These are phyloP conservation scores for Vitis hybrid DNA, from an alignment of 177 flowering plant genomes.

Conservation along the genomic window DNA sequence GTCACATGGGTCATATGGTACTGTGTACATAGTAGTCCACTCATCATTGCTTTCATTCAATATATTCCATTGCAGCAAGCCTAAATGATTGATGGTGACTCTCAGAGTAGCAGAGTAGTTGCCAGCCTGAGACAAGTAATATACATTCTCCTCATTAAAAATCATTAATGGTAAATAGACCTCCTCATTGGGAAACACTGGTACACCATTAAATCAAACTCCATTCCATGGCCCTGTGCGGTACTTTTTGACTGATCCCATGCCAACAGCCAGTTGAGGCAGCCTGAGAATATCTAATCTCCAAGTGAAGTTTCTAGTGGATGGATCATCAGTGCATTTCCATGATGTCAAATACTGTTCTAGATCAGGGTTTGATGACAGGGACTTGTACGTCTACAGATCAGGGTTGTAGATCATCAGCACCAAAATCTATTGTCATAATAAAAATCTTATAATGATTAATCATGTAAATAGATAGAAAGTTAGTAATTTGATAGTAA, in stretches of 20 bases:
- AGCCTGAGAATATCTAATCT: conserved; percentile 3
- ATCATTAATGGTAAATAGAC: background rate
- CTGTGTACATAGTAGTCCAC: conserved; percentile 3
- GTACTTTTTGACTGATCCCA: background rate
- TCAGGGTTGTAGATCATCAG: too few relatives aligned
- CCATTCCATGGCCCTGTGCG: conserved; percentile 25
- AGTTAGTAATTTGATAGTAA: too few relatives aligned
- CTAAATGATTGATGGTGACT: too few relatives aligned
- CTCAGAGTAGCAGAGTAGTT: too few relatives aligned
- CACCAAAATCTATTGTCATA: too few relatives aligned
- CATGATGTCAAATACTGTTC: conserved; percentile 11
- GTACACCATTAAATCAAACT: conserved; percentile 10
- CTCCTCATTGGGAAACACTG: background rate
- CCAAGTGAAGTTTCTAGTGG: conserved; percentile 12
- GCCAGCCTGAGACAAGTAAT: too few relatives aligned
- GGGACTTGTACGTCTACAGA: too few relatives aligned
- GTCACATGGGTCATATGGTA: conserved; percentile 8
- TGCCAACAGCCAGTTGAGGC: conserved; percentile 11
- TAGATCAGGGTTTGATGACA: background rate
- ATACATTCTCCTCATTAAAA: too few relatives aligned
- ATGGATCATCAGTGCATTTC: conserved; percentile 17
- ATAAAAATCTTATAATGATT: too few relatives aligned
- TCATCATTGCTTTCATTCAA: background rate
- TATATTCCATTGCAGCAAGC: background rate
- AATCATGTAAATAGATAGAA: too few relatives aligned